phyloP scores from a whole-genome alignment of 2,329 filamentous ascomycete species.

The Calycina herbarum region DNA sequence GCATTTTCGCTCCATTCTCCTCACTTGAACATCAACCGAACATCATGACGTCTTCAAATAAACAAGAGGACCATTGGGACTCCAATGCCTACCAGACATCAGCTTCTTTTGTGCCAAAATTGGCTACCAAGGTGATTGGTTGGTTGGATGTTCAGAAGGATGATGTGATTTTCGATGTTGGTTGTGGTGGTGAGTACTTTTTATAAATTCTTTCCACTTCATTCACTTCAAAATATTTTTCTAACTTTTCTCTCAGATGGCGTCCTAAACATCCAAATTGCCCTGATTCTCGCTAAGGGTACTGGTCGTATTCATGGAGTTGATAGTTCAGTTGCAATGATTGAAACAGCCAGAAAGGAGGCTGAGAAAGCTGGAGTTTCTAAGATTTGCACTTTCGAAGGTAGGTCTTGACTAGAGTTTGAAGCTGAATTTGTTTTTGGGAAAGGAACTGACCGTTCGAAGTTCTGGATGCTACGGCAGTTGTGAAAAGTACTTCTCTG shows the following conservation, averaged over 20 bases:
- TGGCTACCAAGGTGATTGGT: constrained; percentile 56
- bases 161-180: constrained; percentile 61
- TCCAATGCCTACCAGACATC: constrained; percentile 56
- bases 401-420: no score
- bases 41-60: constrained; percentile 1
- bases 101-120: constrained; percentile 63
- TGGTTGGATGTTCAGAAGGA: constrained; percentile 60
- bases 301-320: constrained; percentile 54
- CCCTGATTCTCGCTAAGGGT: constrained; percentile 47
- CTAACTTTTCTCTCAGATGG: constrained; percentile 45
- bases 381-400: constrained; percentile 40
- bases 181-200: constrained; percentile 56
- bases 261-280: constrained; percentile 56
- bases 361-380: constrained; percentile 31
- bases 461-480: constrained; percentile 50
- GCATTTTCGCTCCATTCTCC: background rate
- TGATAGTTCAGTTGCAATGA: constrained; percentile 61
- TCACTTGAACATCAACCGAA: background rate
- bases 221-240: background rate
- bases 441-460: constrained; percentile 19
- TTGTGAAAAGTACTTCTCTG: constrained; percentile 40
- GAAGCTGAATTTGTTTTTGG: no score
- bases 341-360: constrained; percentile 48
- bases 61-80: constrained; percentile 42
- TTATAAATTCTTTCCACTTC: background rate